Evolutionary conservation across 1,284 basidiomycete genomes (phyloP).

Genomic region (Violaceomyces palustris): DNA sequence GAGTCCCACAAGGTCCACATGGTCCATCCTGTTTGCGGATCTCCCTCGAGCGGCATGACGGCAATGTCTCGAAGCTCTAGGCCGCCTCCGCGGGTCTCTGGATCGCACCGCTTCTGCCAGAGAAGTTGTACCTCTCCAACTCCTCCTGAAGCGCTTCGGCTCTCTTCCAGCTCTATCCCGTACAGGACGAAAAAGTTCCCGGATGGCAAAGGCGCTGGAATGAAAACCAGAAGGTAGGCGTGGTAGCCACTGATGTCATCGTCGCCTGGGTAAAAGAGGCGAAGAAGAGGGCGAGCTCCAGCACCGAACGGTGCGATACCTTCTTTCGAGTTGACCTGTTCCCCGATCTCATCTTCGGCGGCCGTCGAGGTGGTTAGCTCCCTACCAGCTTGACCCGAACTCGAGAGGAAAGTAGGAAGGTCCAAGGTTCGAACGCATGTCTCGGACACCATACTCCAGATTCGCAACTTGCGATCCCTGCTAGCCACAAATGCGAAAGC

Average conservation of each 20-base stretch:
- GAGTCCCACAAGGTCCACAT: constrained; percentile 49
- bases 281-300: constrained; percentile 21
- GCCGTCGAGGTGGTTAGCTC: constrained; percentile 14
- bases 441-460: constrained; percentile 47
- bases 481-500: constrained; percentile 40
- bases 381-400: constrained; percentile 5
- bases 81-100: constrained; percentile 25
- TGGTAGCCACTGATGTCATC: constrained; percentile 18
- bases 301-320: constrained; percentile 9
- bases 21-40: constrained; percentile 19
- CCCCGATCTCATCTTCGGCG: constrained; percentile 7
- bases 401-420: constrained; percentile 22
- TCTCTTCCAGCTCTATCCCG: constrained; percentile 41
- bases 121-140: constrained; percentile 40
- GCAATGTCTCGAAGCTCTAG: constrained; percentile 44
- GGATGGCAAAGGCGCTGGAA: constrained; percentile 35
- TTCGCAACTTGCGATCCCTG: constrained; percentile 44
- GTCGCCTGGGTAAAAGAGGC: constrained; percentile 24
- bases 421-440: constrained; percentile 43
- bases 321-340: constrained; percentile 6
- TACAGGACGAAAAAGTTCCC: constrained; percentile 44
- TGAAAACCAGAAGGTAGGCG: constrained; percentile 36
- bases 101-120: constrained; percentile 41
- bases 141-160: constrained; percentile 30
- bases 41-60: constrained; percentile 16